These are phyloP conservation scores for Gloeophyllum trabeum DNA, from an alignment of 768 basidiomycete species.

Conservation along the genomic window DNA sequence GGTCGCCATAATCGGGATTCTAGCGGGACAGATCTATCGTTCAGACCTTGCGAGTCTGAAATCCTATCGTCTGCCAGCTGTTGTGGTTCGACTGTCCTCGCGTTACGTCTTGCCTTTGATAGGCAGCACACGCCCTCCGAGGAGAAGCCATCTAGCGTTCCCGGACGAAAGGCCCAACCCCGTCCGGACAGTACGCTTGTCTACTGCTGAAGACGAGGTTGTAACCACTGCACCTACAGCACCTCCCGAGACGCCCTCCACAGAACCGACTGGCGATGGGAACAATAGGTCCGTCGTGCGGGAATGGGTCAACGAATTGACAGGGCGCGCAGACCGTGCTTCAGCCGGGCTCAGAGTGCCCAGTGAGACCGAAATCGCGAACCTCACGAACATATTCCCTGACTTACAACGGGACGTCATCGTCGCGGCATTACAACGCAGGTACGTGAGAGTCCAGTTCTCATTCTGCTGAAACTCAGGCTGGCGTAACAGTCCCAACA, in stretches of 20 bases:
- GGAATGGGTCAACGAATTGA: conserved; percentile 75
- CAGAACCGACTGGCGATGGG: conserved; percentile 2
- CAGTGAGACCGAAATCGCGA: conserved; percentile 62
- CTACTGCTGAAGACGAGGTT: conserved; percentile 37
- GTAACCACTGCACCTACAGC: conserved; percentile 44
- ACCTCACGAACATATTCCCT: conserved; percentile 78
- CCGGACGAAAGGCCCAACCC: conserved; percentile 35
- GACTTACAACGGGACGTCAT: conserved; percentile 62
- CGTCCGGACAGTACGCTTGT: conserved; percentile 8
- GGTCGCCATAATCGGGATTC: conserved; percentile 50
- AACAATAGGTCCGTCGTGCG: conserved; percentile 39
- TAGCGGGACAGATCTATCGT: conserved; percentile 71
- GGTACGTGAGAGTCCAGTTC: conserved; percentile 52
- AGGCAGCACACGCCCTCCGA: conserved; percentile 49
- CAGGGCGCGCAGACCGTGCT: conserved; percentile 46
- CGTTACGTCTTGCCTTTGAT: conserved; percentile 55
- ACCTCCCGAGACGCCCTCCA: not conserved
- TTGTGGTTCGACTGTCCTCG: conserved; percentile 41
- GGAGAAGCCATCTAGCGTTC: conserved; percentile 62
- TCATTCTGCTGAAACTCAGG: not conserved
- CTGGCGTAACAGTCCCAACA: conserved; percentile 43
- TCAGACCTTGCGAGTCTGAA: conserved; percentile 76
- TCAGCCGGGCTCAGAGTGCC: conserved; percentile 56
- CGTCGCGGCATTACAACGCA: conserved; percentile 70
- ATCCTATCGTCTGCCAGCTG: conserved; percentile 61